Conservation (phyloP, 768 basidiomycete genomes). For the Leccinum fibrillosum region DNA sequence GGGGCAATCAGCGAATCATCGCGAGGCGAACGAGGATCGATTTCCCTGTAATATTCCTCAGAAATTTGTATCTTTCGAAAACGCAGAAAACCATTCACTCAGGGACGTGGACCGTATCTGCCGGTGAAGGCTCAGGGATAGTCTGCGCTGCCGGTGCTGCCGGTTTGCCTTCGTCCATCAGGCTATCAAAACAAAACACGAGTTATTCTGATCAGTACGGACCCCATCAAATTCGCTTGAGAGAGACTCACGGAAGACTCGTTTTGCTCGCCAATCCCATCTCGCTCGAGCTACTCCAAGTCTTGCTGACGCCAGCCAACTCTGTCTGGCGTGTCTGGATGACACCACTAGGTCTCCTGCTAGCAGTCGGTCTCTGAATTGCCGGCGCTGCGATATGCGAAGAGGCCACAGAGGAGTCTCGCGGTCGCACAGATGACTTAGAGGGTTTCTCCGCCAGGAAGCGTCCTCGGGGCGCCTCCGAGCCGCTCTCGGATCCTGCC, state of each 20-base stretch:
- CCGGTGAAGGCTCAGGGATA: constrained; percentile 19
- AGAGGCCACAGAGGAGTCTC: constrained; percentile 25
- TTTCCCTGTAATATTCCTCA: constrained; percentile 6
- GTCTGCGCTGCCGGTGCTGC: constrained; percentile 8
- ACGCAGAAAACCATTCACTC: constrained; percentile 19
- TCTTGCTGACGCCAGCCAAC: constrained; percentile 30
- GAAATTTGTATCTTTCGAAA: background rate
- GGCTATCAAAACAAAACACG: constrained; percentile 7
- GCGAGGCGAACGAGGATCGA: constrained; percentile 32
- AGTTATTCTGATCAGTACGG: background rate
- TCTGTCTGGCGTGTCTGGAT: constrained; percentile 28
- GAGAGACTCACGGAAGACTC: constrained; percentile 18
- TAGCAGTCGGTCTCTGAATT: constrained; percentile 22
- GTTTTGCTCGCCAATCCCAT: constrained; percentile 18
- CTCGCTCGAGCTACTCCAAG: constrained; percentile 28
- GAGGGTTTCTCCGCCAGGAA: constrained; percentile 17
- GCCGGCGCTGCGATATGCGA: constrained; percentile 18
- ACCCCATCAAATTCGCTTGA: background rate
- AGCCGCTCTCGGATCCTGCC: constrained; percentile 18
- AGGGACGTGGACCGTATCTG: constrained; percentile 29
- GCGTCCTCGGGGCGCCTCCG: constrained; percentile 21
- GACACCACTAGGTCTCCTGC: constrained; percentile 25
- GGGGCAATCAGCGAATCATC: constrained; percentile 26
- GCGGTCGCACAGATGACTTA: constrained; percentile 23
- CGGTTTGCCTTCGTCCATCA: constrained; percentile 25